Evolutionary conservation across 371 early-diverging fungal species (phyloP), one percentile per base, ranked within the genome.

Genomic region (Thermomucor indicae-seudaticae): DNA sequence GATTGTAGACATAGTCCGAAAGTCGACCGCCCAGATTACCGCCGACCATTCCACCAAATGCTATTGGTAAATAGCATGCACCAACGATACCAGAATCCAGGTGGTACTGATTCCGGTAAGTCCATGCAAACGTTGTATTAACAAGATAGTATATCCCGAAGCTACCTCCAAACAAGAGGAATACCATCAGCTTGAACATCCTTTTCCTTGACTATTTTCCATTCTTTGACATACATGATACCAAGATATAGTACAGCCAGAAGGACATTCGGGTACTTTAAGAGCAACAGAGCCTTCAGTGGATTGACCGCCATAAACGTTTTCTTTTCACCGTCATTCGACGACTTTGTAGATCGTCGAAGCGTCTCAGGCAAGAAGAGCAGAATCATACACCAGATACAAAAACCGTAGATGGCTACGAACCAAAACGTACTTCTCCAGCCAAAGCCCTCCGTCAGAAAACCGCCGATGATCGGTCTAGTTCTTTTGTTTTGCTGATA

Each of bases 381-480:
- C 4, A 76, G 29, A 17, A 72, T 57, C 2, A 52, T 51, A 1
- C 70, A 8, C 63, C 70, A 70, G 16, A 60, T 47, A 23, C 39
- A 65, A 30, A 38, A 62, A 59, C 61, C 60, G 57, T 46, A 67
- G 54, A 50, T 59, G 1, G 71, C 45, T 25, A 76, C 34, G 29
- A 72, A 72, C 59, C 62, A 70, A 46, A 76, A 66, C 24, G 43
- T 72, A 25, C 68, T 68, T 49, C 64, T 57, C 73, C 72, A 76
- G 2, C 77, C 77, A 20, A 72, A 55, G 2, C 59, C 71, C 56
- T 70, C 46, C 39, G 65, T 76, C 6, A 76, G 49, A 27, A 68
- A 70, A 7, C 77, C 77, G 7, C 77, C 77, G 40, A 76, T 57
- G 34, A 76, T 68, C 0, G 77, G 72, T 0, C 76, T 68, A 55